A percentile compares a stretch with the other conserved stretches of the same genome.
Evolutionary conservation across 1,139 yeast genomes (phyloP).

Genomic region (Nakaseomyces sp.): DNA sequence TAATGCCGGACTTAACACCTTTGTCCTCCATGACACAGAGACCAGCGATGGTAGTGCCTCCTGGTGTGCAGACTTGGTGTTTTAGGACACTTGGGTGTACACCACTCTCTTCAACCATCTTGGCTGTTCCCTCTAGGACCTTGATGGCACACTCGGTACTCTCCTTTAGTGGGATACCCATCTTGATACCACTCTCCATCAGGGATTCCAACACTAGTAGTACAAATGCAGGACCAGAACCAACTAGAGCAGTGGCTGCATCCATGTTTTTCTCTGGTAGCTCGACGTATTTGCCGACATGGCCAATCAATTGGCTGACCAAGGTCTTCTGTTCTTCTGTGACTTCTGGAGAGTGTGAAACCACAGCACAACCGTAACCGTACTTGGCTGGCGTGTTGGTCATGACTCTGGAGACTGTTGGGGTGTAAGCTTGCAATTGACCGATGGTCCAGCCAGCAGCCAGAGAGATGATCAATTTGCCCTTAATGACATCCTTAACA

Average conservation of each 20-base stretch:
- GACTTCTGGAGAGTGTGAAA: constrained; percentile 53
- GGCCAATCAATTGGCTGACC: constrained; percentile 50
- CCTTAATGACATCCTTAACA: constrained; percentile 37
- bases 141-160: constrained; percentile 90
- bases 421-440: constrained; percentile 49
- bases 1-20: constrained; percentile 78
- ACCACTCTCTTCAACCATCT: constrained; percentile 74
- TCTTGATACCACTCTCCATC: constrained; percentile 88
- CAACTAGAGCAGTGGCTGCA: constrained; percentile 90
- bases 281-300: constrained; percentile 65
- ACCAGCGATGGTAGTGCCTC: constrained; percentile 97
- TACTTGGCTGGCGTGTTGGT: constrained; percentile 93
- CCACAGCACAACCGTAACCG: constrained; percentile 90
- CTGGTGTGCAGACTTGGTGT: constrained; percentile 92
- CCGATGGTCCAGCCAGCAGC: constrained; percentile 88
- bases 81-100: constrained; percentile 88
- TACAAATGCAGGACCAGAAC: constrained; percentile 95
- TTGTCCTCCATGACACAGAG: constrained; percentile 85
- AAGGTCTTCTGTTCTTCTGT: constrained; percentile 41
- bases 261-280: constrained; percentile 89
- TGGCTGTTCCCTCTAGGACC: constrained; percentile 93
- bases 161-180: constrained; percentile 85
- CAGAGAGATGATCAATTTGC: constrained; percentile 67
- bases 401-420: constrained; percentile 79
- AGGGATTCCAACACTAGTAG: constrained; percentile 83